These are phyloP conservation scores for Leccinum brunneo-olivaceum DNA, from an alignment of 1,284 basidiomycete genomes.

Conservation along the genomic window DNA sequence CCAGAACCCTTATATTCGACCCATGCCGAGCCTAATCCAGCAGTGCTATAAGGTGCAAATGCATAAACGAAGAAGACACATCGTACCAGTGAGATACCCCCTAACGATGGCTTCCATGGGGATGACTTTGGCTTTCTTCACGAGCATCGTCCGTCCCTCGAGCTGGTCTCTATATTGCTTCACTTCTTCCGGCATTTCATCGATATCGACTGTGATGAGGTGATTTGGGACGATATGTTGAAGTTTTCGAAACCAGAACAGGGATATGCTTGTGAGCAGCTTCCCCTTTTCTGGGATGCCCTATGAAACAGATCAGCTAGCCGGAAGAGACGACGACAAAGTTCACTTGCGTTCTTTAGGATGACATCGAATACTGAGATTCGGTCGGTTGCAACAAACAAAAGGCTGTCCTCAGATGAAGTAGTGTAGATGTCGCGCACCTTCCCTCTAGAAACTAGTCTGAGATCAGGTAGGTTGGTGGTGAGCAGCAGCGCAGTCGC, in stretches of 20 bases:
- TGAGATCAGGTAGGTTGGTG: conserved; percentile 50
- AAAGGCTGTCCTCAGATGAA: conserved; percentile 61
- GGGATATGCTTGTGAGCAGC: conserved; percentile 83
- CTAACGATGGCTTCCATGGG: conserved; percentile 97
- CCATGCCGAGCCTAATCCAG: conserved; percentile 81
- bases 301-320: conserved; percentile 36
- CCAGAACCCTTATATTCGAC: conserved; percentile 84
- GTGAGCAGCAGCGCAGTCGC: conserved; percentile 41
- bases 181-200: conserved; percentile 73
- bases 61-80: conserved; percentile 16
- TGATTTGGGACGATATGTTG: conserved; percentile 79
- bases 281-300: conserved; percentile 93
- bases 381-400: conserved; percentile 94
- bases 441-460: conserved; percentile 80
- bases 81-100: conserved; percentile 86
- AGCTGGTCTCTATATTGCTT: conserved; percentile 66
- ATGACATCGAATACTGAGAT: conserved; percentile 98
- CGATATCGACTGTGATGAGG: conserved; percentile 68
- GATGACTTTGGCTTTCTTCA: conserved; percentile 83
- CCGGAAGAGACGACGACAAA: not conserved
- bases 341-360: conserved; percentile 72
- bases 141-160: conserved; percentile 85
- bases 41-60: conserved; percentile 8
- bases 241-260: conserved; percentile 93
- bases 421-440: conserved; percentile 87